Evolutionary conservation across 108 stramenopile species (phyloP), one percentile per base, ranked within the genome.

Genomic region (Nannochloropsis gaditana): DNA sequence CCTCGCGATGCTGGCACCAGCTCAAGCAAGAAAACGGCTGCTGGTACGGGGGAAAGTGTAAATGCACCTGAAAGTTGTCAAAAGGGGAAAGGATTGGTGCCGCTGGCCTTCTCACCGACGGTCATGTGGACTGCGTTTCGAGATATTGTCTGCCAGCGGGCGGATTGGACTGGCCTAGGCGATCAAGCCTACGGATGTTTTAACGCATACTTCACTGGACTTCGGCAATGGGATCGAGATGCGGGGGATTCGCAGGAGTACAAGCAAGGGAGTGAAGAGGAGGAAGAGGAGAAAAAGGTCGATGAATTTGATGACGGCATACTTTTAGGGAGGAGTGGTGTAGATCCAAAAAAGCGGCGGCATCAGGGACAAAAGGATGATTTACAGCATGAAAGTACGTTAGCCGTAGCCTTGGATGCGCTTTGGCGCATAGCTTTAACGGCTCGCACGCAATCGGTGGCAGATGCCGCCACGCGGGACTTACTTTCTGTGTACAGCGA

Each of bases 131-230:
- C 80, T 42, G 79, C 85, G 2, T 89, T 89, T 85, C 21, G 47
- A 3, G 85, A 89, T 79, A 83, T 89, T 42, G 83, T 89, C 83
- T 89, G 85, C 81, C 82, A 86, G 44, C 79, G 83, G 45, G 89
- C 86, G 21, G 85, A 89, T 84, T 91, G 91, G 91, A 79, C 90
- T 6, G 79, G 80, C 15, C 84, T 89, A 41, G 90, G 90, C n/a
- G 86, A 84, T 19, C 50, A 45, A 3, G 89, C 91, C 19, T 91
- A 90, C 84, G 89, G 86, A 10, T 91, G 91, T 45, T 91, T 91
- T 84, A 50, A 89, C 73, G 84, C 86, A 2, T 91, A 87, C 73
- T 91, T 90, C 86, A 44, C 43, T n/a, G 86, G 45, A 11, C 80
- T 91, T 43, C 79, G 73, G 19, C 43, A 79, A 43, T 73, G 59